Conservation (phyloP, 192 early-diverging fungal species). For the Entomortierella beljakovae region DNA sequence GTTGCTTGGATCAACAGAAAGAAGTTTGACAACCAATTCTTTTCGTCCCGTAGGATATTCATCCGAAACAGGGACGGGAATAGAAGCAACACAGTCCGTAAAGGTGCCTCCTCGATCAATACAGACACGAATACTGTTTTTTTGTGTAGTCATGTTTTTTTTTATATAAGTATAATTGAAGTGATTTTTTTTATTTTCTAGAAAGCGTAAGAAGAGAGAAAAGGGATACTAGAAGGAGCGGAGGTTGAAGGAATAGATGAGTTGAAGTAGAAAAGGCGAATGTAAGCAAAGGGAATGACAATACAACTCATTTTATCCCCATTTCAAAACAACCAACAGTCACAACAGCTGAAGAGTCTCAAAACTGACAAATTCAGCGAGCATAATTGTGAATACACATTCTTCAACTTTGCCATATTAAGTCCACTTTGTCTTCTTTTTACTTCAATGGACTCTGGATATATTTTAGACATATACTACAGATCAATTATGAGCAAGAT, state of each 20-base stretch:
- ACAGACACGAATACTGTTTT: slow-evolving; percentile 66
- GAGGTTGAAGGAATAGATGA: not conserved
- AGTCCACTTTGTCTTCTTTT: too few species aligned
- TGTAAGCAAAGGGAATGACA: too few species aligned
- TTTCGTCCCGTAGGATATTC: slow-evolving; percentile 59
- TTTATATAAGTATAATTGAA: not conserved
- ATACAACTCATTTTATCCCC: too few species aligned
- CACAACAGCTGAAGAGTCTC: too few species aligned
- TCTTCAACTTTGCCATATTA: too few species aligned
- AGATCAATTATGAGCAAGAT: too few species aligned
- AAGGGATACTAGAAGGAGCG: not conserved
- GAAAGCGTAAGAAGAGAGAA: not conserved
- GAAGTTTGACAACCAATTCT: slow-evolving; percentile 89
- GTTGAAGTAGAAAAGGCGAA: too few species aligned
- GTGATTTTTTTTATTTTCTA: not conserved
- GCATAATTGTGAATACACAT: too few species aligned
- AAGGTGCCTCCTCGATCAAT: slow-evolving; percentile 98
- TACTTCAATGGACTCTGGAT: too few species aligned
- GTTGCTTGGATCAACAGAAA: slow-evolving; percentile 91
- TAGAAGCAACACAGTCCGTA: slow-evolving; percentile 92
- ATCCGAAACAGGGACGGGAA: slow-evolving; percentile 64
- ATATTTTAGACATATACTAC: too few species aligned
- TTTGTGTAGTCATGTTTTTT: slow-evolving; percentile 7
- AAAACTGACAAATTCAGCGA: too few species aligned
- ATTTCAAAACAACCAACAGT: too few species aligned